Base-by-base conservation (phyloP, 2,329 filamentous ascomycete genomes). In the Clarireedia paspali region DNA sequence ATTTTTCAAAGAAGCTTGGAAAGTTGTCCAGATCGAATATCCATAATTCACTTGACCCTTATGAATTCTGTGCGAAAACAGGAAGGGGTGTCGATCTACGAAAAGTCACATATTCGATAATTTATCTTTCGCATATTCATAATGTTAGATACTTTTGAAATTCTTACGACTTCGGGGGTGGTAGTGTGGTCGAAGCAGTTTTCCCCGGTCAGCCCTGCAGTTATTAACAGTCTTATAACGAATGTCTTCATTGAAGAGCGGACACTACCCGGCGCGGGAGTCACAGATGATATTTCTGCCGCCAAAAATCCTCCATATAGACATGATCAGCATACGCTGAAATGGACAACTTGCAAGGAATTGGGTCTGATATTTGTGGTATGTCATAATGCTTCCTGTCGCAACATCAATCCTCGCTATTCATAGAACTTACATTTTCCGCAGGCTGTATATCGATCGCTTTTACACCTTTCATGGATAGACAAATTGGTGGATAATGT, bases 211-310 rank as follows among this genome's bases (percentile, higher is more conserved):
- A 91, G 84, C 70, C 82, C 88, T 45, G 84, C 87, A 65, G 79
- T 96, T 62, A 85, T 99, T 77, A 96, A 99, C 77, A 88, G 83
- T 76, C 86, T 99, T 72, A 96, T 99, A 73, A 85, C 86, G 70
- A 91, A 97, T 73, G 89, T 96, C 69, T 96, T 99, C 71, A 96
- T 99, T 68, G 94, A 99, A 74, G 92, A 96, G 76, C 91, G 89
- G 71, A 81, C 82, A 58, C 79, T 83, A 57, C 72, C 76, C 17
- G 74, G 74, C 34, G 78, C 78, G 50, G 77, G 80, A 53, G 76
- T 81, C 55, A 77, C 83, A 52, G 82, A 83, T 62, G 80, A 84
- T 59, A 73, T 77, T 50, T 82, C 84, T 6, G 79, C 83, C 14
- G 75, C 81, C 15, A 76, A 74, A 50, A 89, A 89, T 64, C 82